phyloP scores from a whole-genome alignment of 2,329 filamentous ascomycete genomes.

The Colletotrichum camelliae region DNA sequence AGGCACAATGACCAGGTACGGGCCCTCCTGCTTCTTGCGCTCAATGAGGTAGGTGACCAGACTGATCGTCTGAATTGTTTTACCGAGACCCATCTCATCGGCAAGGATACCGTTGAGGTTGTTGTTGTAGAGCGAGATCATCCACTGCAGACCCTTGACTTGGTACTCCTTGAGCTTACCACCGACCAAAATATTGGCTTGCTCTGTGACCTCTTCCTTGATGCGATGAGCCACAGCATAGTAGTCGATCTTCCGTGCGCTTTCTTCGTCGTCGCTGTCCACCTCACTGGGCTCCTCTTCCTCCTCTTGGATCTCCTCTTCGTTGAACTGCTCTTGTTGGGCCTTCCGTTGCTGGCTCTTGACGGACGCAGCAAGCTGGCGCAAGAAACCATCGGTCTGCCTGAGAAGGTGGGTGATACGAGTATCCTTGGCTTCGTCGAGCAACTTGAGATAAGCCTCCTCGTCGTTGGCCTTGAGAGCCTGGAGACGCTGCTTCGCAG shows the following conservation, averaged over 20 bases:
- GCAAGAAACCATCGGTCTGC: slow-evolving; percentile 97
- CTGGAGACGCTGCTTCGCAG: slow-evolving; percentile 98
- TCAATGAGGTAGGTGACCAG: slow-evolving; percentile 97
- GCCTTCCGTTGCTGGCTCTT: slow-evolving; percentile 90
- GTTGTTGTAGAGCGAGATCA: slow-evolving; percentile 99
- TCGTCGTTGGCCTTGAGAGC: slow-evolving; percentile 99
- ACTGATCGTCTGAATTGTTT: slow-evolving; percentile 99
- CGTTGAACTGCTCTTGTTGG: slow-evolving; percentile 74
- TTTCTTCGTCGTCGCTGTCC: slow-evolving; percentile 73
- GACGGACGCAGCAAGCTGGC: slow-evolving; percentile 92
- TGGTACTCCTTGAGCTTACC: slow-evolving; percentile 97
- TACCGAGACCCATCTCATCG: slow-evolving; percentile 99
- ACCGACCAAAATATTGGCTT: slow-evolving; percentile 87
- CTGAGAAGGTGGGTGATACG: slow-evolving; percentile 97
- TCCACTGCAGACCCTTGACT: slow-evolving; percentile 98
- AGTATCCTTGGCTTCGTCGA: slow-evolving; percentile 98
- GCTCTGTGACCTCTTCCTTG: slow-evolving; percentile 86
- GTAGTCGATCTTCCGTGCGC: slow-evolving; percentile 90
- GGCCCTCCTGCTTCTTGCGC: slow-evolving; percentile 88
- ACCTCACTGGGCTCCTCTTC: slow-evolving; percentile 71
- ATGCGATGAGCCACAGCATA: slow-evolving; percentile 97
- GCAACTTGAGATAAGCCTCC: slow-evolving; percentile 96
- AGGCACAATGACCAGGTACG: slow-evolving; percentile 95
- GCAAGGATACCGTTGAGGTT: slow-evolving; percentile 98
- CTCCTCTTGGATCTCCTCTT: slow-evolving; percentile 58